Evolutionary conservation across 2,329 filamentous ascomycete genomes (phyloP).

Genomic region (Fusarium poae): DNA sequence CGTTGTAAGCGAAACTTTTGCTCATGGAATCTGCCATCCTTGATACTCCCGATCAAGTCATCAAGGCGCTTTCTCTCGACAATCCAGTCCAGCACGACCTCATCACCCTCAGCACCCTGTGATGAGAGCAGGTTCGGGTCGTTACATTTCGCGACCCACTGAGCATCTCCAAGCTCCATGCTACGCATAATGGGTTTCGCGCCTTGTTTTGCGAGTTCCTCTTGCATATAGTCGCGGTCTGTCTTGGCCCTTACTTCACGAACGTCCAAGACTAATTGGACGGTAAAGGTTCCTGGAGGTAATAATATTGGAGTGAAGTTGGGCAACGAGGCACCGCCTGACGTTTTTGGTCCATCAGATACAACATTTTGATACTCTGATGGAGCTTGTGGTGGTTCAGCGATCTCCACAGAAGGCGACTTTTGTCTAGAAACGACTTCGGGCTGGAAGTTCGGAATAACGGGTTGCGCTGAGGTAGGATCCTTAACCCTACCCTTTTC

Average conservation of each 20-base stretch:
- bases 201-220: slow-evolving; percentile 76
- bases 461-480: slow-evolving; percentile 12
- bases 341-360: slow-evolving; percentile 53
- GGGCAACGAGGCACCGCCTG: slow-evolving; percentile 55
- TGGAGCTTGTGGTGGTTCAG: slow-evolving; percentile 17
- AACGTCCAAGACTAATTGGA: slow-evolving; percentile 79
- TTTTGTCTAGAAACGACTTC: slow-evolving; percentile 12
- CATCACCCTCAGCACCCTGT: slow-evolving; percentile 72
- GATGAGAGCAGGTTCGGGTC: slow-evolving; percentile 68
- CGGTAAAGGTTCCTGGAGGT: slow-evolving; percentile 74
- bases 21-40: slow-evolving; percentile 84
- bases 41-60: slow-evolving; percentile 83
- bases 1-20: slow-evolving; percentile 84
- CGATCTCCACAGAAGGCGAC: slow-evolving; percentile 39
- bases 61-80: slow-evolving; percentile 85
- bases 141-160: slow-evolving; percentile 82
- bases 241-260: slow-evolving; percentile 80
- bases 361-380: slow-evolving; percentile 57
- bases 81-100: slow-evolving; percentile 83
- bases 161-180: slow-evolving; percentile 79
- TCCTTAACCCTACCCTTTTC: slow-evolving; percentile 41
- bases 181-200: slow-evolving; percentile 75
- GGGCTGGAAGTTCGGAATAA: slow-evolving; percentile 10
- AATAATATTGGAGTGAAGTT: slow-evolving; percentile 71
- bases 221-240: slow-evolving; percentile 82